Evolutionary conservation across 1,139 yeast species (phyloP), one percentile per base, ranked within the genome.

Genomic region (Candida dubliniensis): DNA sequence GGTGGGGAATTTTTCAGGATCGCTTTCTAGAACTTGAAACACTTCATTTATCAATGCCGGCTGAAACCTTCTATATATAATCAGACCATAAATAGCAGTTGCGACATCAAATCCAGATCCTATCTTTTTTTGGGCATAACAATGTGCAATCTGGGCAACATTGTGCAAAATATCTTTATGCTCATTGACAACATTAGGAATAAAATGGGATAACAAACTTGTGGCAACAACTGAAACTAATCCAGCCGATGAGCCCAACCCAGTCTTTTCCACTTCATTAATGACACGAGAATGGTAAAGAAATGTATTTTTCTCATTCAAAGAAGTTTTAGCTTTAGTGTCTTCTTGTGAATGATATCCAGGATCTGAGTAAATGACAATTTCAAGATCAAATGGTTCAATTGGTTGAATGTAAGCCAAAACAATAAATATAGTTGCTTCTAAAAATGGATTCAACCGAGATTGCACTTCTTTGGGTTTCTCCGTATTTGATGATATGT

Each of bases 101-200:
- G 96, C 98, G 35, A 95, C 95, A 60, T 93, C 99, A 62, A 93
- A 93, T 0, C 99, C 99, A 2, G 96, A 88, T 0, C 99, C 99
- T 25, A 93, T 83, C 62, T 95, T 95, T 36, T 88, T 87, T 61
- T 93, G 99, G 1, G 99, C 98, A 45, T 79, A 77, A 61, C 97
- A 91, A 61, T 93, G 99, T 1, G 96, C 87, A 10, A 88, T 70
- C 59, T 93, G 99, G 0, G 97, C 81, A 30, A 89, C 66, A 55
- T 89, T 91, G 62, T 93, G 98, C 26, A 93, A 70, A 4, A 71
- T 48, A 45, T 74, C 67, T 10, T 72, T 56, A 15, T 36, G 11
- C 8, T 46, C 40, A 3, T 46, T 31, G 3, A 47, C 43, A 2
- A 49, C 41, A 8, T 58, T 58, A 0, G 63, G 57, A 5, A 58